Percentiles rank a stretch among this genome's conserved stretches.
phyloP scores from a whole-genome alignment of 139 green algal genomes.

The Ettlia oleoabundans region DNA sequence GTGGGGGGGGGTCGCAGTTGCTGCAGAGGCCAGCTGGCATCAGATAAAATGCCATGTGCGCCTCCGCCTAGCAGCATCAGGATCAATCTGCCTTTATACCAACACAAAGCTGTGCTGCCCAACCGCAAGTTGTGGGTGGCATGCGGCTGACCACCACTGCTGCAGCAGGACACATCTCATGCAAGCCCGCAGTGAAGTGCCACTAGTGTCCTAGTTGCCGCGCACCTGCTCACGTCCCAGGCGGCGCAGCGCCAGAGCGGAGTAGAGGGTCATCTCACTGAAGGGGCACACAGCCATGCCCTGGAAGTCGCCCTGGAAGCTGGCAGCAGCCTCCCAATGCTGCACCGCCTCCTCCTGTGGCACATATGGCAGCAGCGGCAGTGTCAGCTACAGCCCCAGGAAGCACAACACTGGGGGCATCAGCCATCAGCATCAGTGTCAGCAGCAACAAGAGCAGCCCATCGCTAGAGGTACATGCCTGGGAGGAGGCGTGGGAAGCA shows the following conservation, averaged over 20 bases:
- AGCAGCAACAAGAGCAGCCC: background rate
- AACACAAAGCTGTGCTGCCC: background rate
- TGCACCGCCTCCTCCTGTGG: background rate
- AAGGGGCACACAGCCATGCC: slow-evolving; percentile 12
- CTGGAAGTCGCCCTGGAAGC: slow-evolving; percentile 10
- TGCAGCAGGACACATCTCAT: background rate
- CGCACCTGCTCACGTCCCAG: slow-evolving; percentile 21
- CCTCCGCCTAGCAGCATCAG: too few species aligned
- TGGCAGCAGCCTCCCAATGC: slow-evolving; percentile 13
- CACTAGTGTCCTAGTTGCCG: too few species aligned
- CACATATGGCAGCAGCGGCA: background rate
- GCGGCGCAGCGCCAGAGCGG: slow-evolving; percentile 6
- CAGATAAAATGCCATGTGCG: too few species aligned
- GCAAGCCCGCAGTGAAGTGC: too few species aligned
- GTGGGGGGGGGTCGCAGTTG: too few species aligned
- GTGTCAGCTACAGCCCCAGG: too few species aligned
- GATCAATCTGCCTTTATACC: too few species aligned
- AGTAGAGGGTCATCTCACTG: slow-evolving; percentile 15
- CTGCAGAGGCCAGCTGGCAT: too few species aligned
- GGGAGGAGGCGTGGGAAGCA: too few species aligned
- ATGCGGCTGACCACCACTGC: background rate
- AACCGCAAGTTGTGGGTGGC: background rate
- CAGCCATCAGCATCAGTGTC: background rate
- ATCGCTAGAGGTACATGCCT: too few species aligned
- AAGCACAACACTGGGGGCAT: background rate